Percentiles rank a stretch among this genome's conserved stretches.
phyloP scores from a whole-genome alignment of 345 rosid species.

The Jatropha curcas region DNA sequence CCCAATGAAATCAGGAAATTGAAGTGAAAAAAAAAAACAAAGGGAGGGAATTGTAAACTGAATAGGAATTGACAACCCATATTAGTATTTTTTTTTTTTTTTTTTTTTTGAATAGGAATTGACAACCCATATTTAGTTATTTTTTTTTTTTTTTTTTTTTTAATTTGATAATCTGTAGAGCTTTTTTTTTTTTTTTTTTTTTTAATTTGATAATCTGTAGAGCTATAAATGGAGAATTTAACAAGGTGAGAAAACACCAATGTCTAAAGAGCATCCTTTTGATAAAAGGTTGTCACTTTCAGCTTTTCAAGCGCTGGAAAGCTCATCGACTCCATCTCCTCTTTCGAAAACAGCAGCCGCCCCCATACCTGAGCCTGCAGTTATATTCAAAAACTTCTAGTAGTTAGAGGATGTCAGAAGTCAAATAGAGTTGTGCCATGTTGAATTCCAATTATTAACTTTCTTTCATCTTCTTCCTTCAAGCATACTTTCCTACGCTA shows the following conservation, averaged over 20 bases:
- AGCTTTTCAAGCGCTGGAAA: constrained; percentile 44
- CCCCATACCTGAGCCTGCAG: constrained; percentile 79
- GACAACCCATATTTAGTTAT: too few relatives aligned
- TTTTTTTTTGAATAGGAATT: too few relatives aligned
- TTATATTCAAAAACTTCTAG: neutral
- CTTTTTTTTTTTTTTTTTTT: too few relatives aligned
- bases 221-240: neutral
- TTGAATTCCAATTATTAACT: neutral
- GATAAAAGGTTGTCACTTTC: constrained; percentile 37
- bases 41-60: too few relatives aligned
- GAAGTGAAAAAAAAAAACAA: too few relatives aligned
- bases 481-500: neutral
- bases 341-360: constrained; percentile 91
- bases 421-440: neutral
- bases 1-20: too few relatives aligned
- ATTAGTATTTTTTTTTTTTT: too few relatives aligned
- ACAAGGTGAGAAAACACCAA: neutral
- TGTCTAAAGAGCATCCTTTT: constrained; percentile 36
- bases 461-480: neutral
- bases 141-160: too few relatives aligned
- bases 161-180: too few relatives aligned
- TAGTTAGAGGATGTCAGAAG: neutral
- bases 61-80: too few relatives aligned
- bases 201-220: neutral
- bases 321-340: constrained; percentile 62